These are phyloP conservation scores for Isatis lusitanica DNA, from an alignment of 441 rosid species.

Conservation along the genomic window DNA sequence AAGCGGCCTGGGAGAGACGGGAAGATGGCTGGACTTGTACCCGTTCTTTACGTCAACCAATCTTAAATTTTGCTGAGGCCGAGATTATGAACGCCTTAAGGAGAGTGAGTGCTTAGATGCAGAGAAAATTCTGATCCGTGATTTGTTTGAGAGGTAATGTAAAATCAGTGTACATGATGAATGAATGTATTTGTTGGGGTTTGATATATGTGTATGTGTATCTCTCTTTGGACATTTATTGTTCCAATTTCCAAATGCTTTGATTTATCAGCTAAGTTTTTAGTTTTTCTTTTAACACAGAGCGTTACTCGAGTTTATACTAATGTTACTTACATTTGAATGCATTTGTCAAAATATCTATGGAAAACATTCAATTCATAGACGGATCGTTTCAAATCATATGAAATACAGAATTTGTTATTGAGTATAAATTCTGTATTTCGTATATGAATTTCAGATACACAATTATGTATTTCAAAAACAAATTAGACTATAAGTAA, in stretches of 20 bases:
- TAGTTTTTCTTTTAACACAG: background rate
- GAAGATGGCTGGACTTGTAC: slow-evolving; percentile 97
- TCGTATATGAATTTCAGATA: too few relatives aligned
- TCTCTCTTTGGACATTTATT: background rate
- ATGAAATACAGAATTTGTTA: background rate
- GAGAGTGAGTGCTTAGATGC: background rate
- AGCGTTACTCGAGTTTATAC: background rate
- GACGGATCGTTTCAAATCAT: background rate
- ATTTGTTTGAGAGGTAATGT: slow-evolving; percentile 6
- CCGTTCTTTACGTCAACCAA: slow-evolving; percentile 89
- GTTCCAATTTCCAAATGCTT: background rate
- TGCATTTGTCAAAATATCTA: background rate
- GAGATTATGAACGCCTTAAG: slow-evolving; percentile 2
- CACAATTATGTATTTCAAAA: too few relatives aligned
- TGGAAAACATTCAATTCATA: background rate
- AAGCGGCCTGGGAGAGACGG: slow-evolving; percentile 98
- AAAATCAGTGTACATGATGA: slow-evolving; percentile 32
- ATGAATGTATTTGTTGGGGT: slow-evolving; percentile 24
- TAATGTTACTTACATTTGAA: background rate
- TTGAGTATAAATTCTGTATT: too few relatives aligned
- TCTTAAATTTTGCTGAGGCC: slow-evolving; percentile 35
- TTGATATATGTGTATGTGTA: slow-evolving; percentile 16
- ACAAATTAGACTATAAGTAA: too few relatives aligned
- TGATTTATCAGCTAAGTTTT: background rate
- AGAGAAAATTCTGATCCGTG: slow-evolving; percentile 1